A percentile compares a stretch with the other conserved stretches of the same genome.
Conservation (phyloP, 345 rosid species). For the Salix udensis region DNA sequence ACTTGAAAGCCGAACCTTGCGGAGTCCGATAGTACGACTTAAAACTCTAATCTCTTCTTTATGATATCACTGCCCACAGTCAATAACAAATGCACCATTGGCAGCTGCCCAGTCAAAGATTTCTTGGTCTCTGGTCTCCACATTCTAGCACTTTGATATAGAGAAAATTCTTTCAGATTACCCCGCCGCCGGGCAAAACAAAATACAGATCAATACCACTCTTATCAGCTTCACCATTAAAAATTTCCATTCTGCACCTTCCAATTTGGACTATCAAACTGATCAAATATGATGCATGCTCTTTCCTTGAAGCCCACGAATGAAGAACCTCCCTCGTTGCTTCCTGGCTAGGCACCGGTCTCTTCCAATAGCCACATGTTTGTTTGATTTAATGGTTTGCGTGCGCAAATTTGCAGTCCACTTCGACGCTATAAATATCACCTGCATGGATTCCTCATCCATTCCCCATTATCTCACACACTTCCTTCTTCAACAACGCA, state of each 20-base stretch:
- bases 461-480: not conserved
- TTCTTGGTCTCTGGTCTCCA: not conserved
- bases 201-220: not conserved
- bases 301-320: not conserved
- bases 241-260: not conserved
- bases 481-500: not conserved
- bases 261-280: slow-evolving; percentile 34
- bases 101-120: not conserved
- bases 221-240: too few species aligned
- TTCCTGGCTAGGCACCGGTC: slow-evolving; percentile 13
- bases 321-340: slow-evolving; percentile 28
- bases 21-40: too few species aligned
- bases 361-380: not conserved
- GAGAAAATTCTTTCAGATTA: not conserved
- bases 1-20: too few species aligned
- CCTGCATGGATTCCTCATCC: not conserved
- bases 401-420: slow-evolving; percentile 16
- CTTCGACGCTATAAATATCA: not conserved
- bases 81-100: not conserved
- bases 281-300: not conserved
- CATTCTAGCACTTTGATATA: not conserved
- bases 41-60: too few species aligned
- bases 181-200: not conserved
- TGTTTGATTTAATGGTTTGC: slow-evolving; percentile 9
- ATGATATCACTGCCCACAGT: too few species aligned